phyloP scores from a whole-genome alignment of 306 rosid genomes.

The Canavalia ensiformis region DNA sequence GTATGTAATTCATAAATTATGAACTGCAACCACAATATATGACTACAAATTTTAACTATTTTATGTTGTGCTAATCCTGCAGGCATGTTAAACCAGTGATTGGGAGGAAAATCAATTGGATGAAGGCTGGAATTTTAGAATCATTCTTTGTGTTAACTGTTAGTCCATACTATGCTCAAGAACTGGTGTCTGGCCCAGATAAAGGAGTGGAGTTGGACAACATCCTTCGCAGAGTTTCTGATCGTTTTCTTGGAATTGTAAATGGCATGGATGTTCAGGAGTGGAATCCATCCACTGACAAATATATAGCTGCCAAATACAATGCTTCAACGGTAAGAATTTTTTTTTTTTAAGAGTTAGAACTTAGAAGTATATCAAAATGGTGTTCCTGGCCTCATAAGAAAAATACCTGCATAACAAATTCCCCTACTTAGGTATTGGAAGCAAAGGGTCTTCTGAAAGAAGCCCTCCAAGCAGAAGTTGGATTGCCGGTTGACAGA shows the following conservation, averaged over 20 bases:
- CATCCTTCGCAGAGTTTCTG: slow-evolving; percentile 55
- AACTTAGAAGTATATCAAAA: slow-evolving; percentile 14
- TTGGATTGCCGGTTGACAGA: slow-evolving; percentile 86
- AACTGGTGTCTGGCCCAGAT: slow-evolving; percentile 67
- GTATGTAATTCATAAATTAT: slow-evolving; percentile 51
- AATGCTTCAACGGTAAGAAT: slow-evolving; percentile 67
- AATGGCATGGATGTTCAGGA: slow-evolving; percentile 97
- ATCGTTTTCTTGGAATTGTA: slow-evolving; percentile 62
- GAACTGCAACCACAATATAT: background rate
- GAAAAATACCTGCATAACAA: background rate
- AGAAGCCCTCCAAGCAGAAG: slow-evolving; percentile 97
- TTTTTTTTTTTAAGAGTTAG: background rate
- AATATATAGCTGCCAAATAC: slow-evolving; percentile 63
- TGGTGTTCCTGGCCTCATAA: slow-evolving; percentile 20
- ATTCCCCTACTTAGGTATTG: slow-evolving; percentile 58
- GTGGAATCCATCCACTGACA: slow-evolving; percentile 85
- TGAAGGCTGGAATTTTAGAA: slow-evolving; percentile 81
- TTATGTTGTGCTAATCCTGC: slow-evolving; percentile 39
- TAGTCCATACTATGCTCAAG: slow-evolving; percentile 80
- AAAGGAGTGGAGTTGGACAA: slow-evolving; percentile 78
- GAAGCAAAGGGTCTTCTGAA: slow-evolving; percentile 78
- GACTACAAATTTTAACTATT: slow-evolving; percentile 18
- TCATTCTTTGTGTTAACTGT: slow-evolving; percentile 71
- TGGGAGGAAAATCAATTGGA: slow-evolving; percentile 86
- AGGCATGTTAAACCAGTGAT: slow-evolving; percentile 68